Conservation (phyloP, 2,329 filamentous ascomycete species). For the Thielaviopsis euricoi region DNA sequence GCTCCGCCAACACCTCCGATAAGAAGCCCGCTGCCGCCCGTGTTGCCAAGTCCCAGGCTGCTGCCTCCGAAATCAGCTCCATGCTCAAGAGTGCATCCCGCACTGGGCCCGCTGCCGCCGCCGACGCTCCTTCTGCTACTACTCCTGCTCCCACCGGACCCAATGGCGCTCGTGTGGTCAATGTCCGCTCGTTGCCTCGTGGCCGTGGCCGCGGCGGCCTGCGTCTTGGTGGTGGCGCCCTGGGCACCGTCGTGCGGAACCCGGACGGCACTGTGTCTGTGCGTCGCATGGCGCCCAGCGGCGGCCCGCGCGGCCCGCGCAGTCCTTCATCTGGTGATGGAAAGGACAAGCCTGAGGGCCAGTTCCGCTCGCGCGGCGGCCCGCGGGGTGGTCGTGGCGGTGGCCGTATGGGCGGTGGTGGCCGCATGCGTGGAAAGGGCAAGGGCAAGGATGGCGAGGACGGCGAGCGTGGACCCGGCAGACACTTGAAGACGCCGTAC, state of each 20-base stretch:
- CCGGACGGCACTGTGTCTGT: slow-evolving; percentile 9
- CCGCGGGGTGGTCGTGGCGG: slow-evolving; percentile 14
- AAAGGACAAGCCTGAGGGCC: slow-evolving; percentile 6
- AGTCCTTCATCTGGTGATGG: slow-evolving; percentile 3
- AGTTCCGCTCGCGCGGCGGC: slow-evolving; percentile 11
- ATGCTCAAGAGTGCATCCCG: slow-evolving; percentile 15
- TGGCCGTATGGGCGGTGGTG: slow-evolving; percentile 12
- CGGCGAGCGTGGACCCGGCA: slow-evolving; percentile 13
- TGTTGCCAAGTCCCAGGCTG: slow-evolving; percentile 19
- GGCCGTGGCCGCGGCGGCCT: slow-evolving; percentile 17
- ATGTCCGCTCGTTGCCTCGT: slow-evolving; percentile 23
- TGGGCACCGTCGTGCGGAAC: slow-evolving; percentile 9
- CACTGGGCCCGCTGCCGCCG: not conserved
- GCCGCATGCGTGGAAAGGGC: slow-evolving; percentile 2
- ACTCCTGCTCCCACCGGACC: slow-evolving; percentile 14
- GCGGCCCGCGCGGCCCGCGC: slow-evolving; percentile 10
- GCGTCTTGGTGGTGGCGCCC: slow-evolving; percentile 13
- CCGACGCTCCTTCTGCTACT: not conserved
- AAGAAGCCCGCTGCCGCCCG: slow-evolving; percentile 11
- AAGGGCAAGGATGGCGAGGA: slow-evolving; percentile 14
- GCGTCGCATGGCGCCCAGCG: not conserved
- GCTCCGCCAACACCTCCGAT: slow-evolving; percentile 9
- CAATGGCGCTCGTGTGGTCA: slow-evolving; percentile 20
- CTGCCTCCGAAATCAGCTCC: slow-evolving; percentile 20
- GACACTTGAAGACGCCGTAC: slow-evolving; percentile 15